Evolutionary conservation across 2,329 filamentous ascomycete species (phyloP).

Genomic region (Ophiostoma perfectum): DNA sequence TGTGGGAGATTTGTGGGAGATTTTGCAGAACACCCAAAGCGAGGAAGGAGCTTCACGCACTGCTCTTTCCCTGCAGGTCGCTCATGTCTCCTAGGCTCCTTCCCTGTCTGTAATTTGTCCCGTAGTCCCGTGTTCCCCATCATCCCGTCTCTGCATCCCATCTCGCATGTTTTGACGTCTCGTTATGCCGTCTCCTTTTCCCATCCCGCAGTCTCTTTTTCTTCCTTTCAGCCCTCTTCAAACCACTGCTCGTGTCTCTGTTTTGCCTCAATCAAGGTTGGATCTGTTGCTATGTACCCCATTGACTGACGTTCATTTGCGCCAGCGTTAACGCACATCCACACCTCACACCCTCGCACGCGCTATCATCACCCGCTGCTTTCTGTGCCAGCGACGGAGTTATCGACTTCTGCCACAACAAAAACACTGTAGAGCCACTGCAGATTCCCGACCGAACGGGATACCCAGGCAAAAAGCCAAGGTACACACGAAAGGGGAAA

Average conservation of each 20-base stretch:
- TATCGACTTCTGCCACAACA: conserved; percentile 1
- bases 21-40: background rate
- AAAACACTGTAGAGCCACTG: conserved; percentile 1
- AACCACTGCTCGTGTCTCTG: background rate
- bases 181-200: background rate
- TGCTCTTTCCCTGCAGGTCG: background rate
- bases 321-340: background rate
- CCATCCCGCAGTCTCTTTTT: background rate
- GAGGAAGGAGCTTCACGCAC: conserved; percentile 2
- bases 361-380: background rate
- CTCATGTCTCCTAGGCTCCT: background rate
- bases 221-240: too few relatives aligned
- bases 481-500: conserved; percentile 24
- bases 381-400: background rate
- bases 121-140: background rate
- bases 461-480: conserved; percentile 7
- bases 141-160: background rate
- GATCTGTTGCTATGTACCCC: background rate
- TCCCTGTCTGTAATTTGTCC: background rate
- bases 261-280: background rate
- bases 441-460: conserved; percentile 9
- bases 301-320: background rate
- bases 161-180: background rate
- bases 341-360: background rate
- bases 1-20: background rate